A percentile compares a stretch with the other conserved stretches of the same genome.
Evolutionary conservation across 2,329 filamentous ascomycete species (phyloP).

Genomic region (Elsinoe necatrix): DNA sequence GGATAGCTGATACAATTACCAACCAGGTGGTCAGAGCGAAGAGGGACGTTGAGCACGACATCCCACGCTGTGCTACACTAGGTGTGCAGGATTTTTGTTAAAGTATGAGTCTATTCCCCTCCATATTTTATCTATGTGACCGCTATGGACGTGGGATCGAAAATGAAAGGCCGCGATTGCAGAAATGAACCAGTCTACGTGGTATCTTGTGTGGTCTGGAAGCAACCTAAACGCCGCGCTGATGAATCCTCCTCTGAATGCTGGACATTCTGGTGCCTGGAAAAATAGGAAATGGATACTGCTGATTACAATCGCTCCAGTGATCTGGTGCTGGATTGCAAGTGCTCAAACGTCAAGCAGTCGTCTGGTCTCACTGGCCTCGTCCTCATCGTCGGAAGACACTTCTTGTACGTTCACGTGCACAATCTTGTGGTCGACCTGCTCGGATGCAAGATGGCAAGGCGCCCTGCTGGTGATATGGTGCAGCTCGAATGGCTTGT

Average conservation of each 20-base stretch:
- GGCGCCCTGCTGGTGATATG: slow-evolving; percentile 21
- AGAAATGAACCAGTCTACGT: neutral
- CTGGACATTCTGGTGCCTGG: neutral
- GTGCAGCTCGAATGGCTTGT: slow-evolving; percentile 34
- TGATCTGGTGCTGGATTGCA: neutral
- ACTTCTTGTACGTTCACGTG: slow-evolving; percentile 7
- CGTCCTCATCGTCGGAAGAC: neutral
- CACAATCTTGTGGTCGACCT: neutral
- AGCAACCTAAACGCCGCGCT: slow-evolving; percentile 6
- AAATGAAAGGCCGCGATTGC: neutral
- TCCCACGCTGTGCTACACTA: slow-evolving; percentile 1
- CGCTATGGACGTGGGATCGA: neutral
- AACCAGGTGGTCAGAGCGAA: neutral
- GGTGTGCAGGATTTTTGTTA: neutral
- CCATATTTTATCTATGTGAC: neutral
- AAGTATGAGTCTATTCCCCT: slow-evolving; percentile 2
- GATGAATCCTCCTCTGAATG: neutral
- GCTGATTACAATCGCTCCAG: no score
- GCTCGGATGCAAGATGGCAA: slow-evolving; percentile 20
- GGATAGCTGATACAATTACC: slow-evolving; percentile 8
- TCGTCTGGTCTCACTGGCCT: neutral
- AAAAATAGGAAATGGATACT: neutral
- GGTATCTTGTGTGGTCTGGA: slow-evolving; percentile 1
- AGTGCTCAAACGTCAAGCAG: neutral
- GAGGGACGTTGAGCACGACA: slow-evolving; percentile 1